Conservation (phyloP, 306 rosid genomes). For the Malus sieversii region DNA sequence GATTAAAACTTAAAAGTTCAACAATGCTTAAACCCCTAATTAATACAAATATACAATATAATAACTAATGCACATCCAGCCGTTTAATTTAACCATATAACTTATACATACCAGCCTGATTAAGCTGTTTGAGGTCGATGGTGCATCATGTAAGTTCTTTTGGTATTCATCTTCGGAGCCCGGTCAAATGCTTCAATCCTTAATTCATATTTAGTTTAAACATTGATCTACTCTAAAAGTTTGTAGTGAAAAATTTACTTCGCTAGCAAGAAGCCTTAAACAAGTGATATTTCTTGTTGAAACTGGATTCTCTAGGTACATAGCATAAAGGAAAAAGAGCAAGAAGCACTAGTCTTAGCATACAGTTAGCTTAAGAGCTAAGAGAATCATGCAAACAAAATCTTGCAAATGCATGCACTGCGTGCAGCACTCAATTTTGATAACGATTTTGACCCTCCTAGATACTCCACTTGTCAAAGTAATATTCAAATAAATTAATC, state of each 20-base stretch:
- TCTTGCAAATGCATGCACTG: background rate
- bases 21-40: background rate
- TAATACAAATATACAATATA: background rate
- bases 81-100: too few species aligned
- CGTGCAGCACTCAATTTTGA: background rate
- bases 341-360: background rate
- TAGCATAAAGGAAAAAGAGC: background rate
- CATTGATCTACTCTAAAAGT: background rate
- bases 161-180: too few species aligned
- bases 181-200: too few species aligned
- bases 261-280: background rate
- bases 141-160: too few species aligned
- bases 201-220: too few species aligned
- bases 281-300: background rate
- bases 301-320: background rate
- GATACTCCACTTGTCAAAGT: background rate
- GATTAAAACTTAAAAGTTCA: background rate
- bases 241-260: background rate
- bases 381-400: conserved; percentile 16
- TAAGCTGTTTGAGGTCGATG: too few species aligned
- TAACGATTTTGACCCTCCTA: background rate
- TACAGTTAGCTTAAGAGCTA: conserved; percentile 22
- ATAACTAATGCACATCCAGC: too few species aligned
- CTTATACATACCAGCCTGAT: too few species aligned
- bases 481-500: background rate